Evolutionary conservation across 495 filamentous ascomycete genomes (phyloP).

Genomic region (Talaromyces borbonicus): DNA sequence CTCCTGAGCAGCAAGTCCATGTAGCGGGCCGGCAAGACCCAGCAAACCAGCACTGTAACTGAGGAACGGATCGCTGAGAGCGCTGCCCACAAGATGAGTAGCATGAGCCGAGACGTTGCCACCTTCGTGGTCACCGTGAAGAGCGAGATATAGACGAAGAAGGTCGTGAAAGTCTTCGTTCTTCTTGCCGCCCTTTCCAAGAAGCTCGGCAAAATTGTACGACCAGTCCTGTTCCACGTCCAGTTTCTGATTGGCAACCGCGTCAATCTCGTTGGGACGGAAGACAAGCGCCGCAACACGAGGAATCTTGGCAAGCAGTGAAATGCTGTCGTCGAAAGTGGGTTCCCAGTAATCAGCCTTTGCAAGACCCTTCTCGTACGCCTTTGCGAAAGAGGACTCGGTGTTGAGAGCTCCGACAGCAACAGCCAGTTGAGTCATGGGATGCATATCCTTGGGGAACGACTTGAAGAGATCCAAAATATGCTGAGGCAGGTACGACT

Average conservation of each 20-base stretch:
- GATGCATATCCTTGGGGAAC: constrained; percentile 82
- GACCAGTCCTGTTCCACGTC: constrained; percentile 78
- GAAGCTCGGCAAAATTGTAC: constrained; percentile 95
- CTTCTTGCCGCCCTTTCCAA: constrained; percentile 77
- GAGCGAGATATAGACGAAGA: constrained; percentile 82
- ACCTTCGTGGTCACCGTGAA: constrained; percentile 97
- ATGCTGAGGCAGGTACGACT: constrained; percentile 73
- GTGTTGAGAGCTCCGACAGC: constrained; percentile 90
- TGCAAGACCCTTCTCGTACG: constrained; percentile 78
- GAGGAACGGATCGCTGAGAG: constrained; percentile 88
- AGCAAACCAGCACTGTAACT: constrained; percentile 93
- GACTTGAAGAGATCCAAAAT: constrained; percentile 81
- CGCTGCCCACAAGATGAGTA: constrained; percentile 96
- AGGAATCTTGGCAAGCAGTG: constrained; percentile 88
- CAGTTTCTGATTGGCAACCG: constrained; percentile 33
- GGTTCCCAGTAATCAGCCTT: constrained; percentile 99
- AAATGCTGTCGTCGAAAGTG: constrained; percentile 92
- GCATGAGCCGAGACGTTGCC: constrained; percentile 95
- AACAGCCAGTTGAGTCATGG: constrained; percentile 96
- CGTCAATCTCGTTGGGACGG: constrained; percentile 72
- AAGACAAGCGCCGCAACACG: constrained; percentile 97
- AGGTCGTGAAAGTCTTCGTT: constrained; percentile 94
- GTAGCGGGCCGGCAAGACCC: constrained; percentile 87
- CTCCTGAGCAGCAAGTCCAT: constrained; percentile 94
- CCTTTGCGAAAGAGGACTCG: constrained; percentile 82